phyloP scores from a whole-genome alignment of 805 yeast species.

The Teunomyces aglyptinius region DNA sequence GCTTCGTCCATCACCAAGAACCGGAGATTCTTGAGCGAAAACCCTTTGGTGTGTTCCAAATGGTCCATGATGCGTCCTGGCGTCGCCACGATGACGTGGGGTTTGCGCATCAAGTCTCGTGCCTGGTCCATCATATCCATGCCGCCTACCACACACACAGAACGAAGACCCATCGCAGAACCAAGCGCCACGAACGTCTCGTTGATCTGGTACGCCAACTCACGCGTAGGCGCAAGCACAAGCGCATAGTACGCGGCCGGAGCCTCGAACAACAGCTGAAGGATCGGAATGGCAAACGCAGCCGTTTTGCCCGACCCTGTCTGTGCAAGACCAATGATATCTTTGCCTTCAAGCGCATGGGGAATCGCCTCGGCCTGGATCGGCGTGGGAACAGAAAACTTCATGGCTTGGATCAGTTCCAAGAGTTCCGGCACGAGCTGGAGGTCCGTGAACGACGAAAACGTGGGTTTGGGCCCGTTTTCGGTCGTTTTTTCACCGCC shows the following conservation, averaged over 20 bases:
- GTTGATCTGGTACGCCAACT: conserved; percentile 81
- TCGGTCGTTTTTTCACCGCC: conserved; percentile 1
- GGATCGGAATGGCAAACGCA: conserved; percentile 94
- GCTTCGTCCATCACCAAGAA: conserved; percentile 96
- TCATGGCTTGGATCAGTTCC: conserved; percentile 73
- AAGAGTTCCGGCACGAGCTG: conserved; percentile 74
- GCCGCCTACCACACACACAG: conserved; percentile 92
- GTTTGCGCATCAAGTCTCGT: conserved; percentile 86
- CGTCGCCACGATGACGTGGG: conserved; percentile 93
- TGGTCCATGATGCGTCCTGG: conserved; percentile 95
- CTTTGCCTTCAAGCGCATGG: conserved; percentile 84
- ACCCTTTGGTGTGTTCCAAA: conserved; percentile 88
- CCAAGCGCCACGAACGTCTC: conserved; percentile 96
- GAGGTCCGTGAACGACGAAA: conserved; percentile 39
- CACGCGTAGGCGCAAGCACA: conserved; percentile 84
- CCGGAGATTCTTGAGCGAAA: conserved; percentile 71
- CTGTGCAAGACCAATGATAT: conserved; percentile 93
- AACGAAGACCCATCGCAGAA: conserved; percentile 83
- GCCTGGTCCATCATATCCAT: conserved; percentile 99
- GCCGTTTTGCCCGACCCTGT: conserved; percentile 99
- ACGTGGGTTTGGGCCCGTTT: conserved; percentile 5
- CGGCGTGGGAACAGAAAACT: conserved; percentile 84
- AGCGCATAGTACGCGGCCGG: conserved; percentile 87
- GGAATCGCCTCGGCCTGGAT: conserved; percentile 92
- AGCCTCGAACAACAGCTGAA: conserved; percentile 86